Conservation (phyloP, 352 stramenopile species). For the Phytophthora sp. region DNA sequence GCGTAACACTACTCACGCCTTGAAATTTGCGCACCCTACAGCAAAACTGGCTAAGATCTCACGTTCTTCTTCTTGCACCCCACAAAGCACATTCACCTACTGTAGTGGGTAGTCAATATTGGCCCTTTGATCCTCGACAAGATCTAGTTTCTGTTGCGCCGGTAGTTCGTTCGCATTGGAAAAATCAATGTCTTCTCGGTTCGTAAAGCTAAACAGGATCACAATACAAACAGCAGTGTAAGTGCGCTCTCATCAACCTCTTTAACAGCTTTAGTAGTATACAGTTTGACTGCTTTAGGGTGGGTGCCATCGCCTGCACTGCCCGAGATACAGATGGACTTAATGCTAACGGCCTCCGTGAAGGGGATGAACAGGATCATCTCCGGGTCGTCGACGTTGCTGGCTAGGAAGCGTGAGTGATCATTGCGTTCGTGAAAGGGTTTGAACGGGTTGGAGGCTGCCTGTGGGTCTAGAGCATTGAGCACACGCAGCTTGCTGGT, state of each 20-base stretch:
- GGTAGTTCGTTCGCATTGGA: constrained; percentile 79
- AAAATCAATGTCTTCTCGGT: constrained; percentile 89
- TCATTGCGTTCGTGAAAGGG: constrained; percentile 77
- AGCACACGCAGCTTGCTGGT: constrained; percentile 87
- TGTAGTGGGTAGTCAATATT: constrained; percentile 84
- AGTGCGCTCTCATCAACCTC: not conserved
- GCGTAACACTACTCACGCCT: constrained; percentile 78
- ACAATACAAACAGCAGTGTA: constrained; percentile 2
- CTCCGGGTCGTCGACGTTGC: constrained; percentile 86
- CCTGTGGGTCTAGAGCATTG: constrained; percentile 70
- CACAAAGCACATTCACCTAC: constrained; percentile 39
- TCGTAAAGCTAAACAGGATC: constrained; percentile 58
- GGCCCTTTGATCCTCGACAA: constrained; percentile 70
- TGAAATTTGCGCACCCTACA: constrained; percentile 87
- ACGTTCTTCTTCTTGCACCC: not conserved
- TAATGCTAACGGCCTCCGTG: constrained; percentile 88
- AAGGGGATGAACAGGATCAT: constrained; percentile 89
- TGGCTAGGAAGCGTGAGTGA: constrained; percentile 65
- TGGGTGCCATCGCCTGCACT: constrained; percentile 72
- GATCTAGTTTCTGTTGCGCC: constrained; percentile 75
- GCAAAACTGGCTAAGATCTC: constrained; percentile 1
- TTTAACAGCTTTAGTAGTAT: constrained; percentile 4
- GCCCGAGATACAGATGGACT: constrained; percentile 88
- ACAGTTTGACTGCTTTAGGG: constrained; percentile 87
- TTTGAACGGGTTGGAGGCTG: constrained; percentile 82